Evolutionary conservation across 2,329 filamentous ascomycete genomes (phyloP).

Genomic region (Fusarium clavum): DNA sequence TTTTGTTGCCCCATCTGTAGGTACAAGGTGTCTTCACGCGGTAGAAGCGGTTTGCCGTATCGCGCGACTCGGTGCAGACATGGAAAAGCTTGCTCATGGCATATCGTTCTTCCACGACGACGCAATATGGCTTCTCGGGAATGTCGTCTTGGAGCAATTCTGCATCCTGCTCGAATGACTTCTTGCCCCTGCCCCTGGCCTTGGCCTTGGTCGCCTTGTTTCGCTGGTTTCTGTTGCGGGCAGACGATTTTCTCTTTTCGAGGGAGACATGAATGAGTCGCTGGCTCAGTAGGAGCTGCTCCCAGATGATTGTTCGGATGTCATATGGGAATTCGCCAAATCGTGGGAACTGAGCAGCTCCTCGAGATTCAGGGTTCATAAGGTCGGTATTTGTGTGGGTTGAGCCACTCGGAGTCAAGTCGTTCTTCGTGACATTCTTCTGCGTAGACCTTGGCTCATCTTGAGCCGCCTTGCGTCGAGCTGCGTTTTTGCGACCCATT

Average conservation of each 20-base stretch:
- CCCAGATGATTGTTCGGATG: neutral
- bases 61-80: neutral
- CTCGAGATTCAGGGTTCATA: neutral
- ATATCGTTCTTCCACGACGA: neutral
- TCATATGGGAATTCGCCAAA: neutral
- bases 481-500: neutral
- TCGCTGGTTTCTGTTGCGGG: neutral
- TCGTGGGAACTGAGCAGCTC: neutral
- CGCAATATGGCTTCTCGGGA: neutral
- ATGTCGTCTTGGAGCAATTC: no score
- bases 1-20: neutral
- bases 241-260: neutral
- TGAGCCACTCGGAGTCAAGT: neutral
- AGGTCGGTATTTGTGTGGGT: fast-evolving
- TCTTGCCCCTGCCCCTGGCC: neutral
- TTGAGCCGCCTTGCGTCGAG: neutral
- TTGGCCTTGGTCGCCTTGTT: neutral
- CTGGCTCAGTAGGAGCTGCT: neutral
- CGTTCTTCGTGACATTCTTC: fast-evolving
- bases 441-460: neutral
- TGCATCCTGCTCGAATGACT: fast-evolving
- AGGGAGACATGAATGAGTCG: neutral
- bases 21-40: neutral
- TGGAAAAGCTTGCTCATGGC: neutral
- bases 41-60: neutral